These are phyloP conservation scores for Rubus idaeus DNA, from an alignment of 306 rosid genomes.

Conservation along the genomic window DNA sequence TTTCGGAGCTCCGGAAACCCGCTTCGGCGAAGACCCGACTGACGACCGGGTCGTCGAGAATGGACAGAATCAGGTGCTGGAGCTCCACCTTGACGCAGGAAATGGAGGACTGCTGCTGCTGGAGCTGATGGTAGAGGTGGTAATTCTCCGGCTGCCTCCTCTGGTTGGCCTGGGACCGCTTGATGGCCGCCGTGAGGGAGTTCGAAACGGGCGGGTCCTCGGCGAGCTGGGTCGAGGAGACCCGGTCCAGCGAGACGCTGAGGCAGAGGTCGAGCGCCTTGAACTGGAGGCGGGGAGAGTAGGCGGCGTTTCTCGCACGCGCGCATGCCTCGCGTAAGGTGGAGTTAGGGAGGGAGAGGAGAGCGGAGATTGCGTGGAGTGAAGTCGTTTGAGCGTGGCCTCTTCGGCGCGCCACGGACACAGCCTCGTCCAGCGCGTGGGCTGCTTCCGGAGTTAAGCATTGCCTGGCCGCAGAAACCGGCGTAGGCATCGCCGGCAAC, in stretches of 20 bases:
- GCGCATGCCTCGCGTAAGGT: slow-evolving; percentile 78
- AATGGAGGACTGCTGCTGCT: slow-evolving; percentile 65
- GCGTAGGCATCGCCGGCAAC: slow-evolving; percentile 72
- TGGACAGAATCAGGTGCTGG: slow-evolving; percentile 73
- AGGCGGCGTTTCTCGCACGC: slow-evolving; percentile 77
- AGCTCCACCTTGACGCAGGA: slow-evolving; percentile 77
- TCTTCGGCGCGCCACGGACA: slow-evolving; percentile 82
- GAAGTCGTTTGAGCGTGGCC: slow-evolving; percentile 93
- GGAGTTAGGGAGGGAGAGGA: slow-evolving; percentile 66
- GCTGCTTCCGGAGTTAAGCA: slow-evolving; percentile 82
- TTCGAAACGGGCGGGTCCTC: slow-evolving; percentile 90
- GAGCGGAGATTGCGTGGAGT: slow-evolving; percentile 84
- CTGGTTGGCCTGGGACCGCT: slow-evolving; percentile 96
- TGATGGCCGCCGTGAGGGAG: slow-evolving; percentile 96
- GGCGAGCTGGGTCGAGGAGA: slow-evolving; percentile 53
- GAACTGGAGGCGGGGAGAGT: slow-evolving; percentile 84
- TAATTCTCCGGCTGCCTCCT: slow-evolving; percentile 84
- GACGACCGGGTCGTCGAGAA: slow-evolving; percentile 94
- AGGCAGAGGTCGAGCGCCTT: slow-evolving; percentile 88
- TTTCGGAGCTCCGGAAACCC: slow-evolving; percentile 96
- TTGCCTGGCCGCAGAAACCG: slow-evolving; percentile 82
- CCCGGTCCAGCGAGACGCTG: slow-evolving; percentile 78
- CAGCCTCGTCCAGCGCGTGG: slow-evolving; percentile 85
- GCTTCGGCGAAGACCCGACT: slow-evolving; percentile 93
- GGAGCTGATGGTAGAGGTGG: slow-evolving; percentile 60